phyloP scores from a whole-genome alignment of 1,139 yeast genomes.

The Nakaseomyces nivariensis region DNA sequence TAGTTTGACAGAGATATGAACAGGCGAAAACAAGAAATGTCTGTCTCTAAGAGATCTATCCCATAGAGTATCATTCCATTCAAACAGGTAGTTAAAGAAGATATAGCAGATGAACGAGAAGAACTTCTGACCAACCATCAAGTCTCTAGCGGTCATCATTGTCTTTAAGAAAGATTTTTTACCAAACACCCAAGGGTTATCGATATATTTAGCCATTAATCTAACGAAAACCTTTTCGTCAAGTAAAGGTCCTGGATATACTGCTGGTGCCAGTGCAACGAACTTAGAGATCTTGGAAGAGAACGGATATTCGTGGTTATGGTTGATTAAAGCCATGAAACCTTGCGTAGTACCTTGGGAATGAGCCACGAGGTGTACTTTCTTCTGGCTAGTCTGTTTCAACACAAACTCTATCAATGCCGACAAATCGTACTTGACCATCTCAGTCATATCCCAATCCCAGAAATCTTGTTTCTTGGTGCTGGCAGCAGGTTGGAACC shows the following conservation, averaged over 20 bases:
- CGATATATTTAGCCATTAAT: slow-evolving; percentile 29
- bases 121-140: slow-evolving; percentile 38
- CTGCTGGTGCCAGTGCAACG: slow-evolving; percentile 81
- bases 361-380: slow-evolving; percentile 64
- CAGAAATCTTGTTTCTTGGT: slow-evolving; percentile 45
- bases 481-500: slow-evolving; percentile 38
- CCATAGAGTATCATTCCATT: slow-evolving; percentile 81
- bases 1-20: slow-evolving; percentile 63
- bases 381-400: slow-evolving; percentile 31
- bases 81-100: slow-evolving; percentile 76
- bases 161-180: slow-evolving; percentile 50
- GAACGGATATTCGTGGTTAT: slow-evolving; percentile 12
- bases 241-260: slow-evolving; percentile 70
- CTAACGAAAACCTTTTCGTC: slow-evolving; percentile 45
- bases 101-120: slow-evolving; percentile 60
- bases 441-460: slow-evolving; percentile 82
- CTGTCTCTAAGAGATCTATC: slow-evolving; percentile 53
- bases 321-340: slow-evolving; percentile 47
- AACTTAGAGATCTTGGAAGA: slow-evolving; percentile 51
- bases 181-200: slow-evolving; percentile 47
- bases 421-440: slow-evolving; percentile 72
- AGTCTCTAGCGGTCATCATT: slow-evolving; percentile 42
- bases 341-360: slow-evolving; percentile 92
- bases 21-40: slow-evolving; percentile 81
- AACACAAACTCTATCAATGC: slow-evolving; percentile 57